Evolutionary conservation across 495 filamentous ascomycete species (phyloP).

Genomic region (Patellaria atrata): DNA sequence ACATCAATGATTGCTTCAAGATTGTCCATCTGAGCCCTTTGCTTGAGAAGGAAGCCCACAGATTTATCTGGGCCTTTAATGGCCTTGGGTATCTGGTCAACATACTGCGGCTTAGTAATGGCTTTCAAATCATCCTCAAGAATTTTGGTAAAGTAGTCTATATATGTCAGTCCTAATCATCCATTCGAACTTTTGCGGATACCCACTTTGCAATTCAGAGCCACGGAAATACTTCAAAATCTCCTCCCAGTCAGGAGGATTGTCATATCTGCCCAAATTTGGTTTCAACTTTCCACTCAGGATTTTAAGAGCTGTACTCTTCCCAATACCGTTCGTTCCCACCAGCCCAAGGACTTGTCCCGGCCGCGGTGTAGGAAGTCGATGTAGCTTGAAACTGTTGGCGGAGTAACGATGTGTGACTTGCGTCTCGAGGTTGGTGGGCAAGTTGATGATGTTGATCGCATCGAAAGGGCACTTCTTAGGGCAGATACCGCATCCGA

Average conservation of each 20-base stretch:
- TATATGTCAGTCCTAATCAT: constrained; percentile 7
- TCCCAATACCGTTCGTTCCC: constrained; percentile 98
- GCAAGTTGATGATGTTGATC: constrained; percentile 98
- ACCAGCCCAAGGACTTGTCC: constrained; percentile 96
- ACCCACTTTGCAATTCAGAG: constrained; percentile 86
- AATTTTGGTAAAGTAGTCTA: constrained; percentile 97
- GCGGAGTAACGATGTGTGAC: constrained; percentile 97
- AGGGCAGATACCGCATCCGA: constrained; percentile 97
- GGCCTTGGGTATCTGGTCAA: constrained; percentile 90
- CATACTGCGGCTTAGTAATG: constrained; percentile 97
- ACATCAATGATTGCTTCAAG: constrained; percentile 71
- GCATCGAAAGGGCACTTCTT: constrained; percentile 99
- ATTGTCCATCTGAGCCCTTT: constrained; percentile 61
- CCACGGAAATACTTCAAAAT: constrained; percentile 96
- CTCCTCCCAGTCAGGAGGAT: constrained; percentile 98
- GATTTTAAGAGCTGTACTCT: constrained; percentile 96
- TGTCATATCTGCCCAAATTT: constrained; percentile 85
- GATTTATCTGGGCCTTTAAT: constrained; percentile 63
- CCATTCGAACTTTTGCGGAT: constrained; percentile 1
- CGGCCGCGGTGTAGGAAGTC: constrained; percentile 85
- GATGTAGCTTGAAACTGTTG: constrained; percentile 98
- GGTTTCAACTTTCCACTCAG: constrained; percentile 96
- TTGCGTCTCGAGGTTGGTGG: constrained; percentile 93
- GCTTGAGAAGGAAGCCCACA: constrained; percentile 62
- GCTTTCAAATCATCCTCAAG: constrained; percentile 93